Base-by-base conservation (phyloP, 768 basidiomycete species). In the Tubosaeta sp. region DNA sequence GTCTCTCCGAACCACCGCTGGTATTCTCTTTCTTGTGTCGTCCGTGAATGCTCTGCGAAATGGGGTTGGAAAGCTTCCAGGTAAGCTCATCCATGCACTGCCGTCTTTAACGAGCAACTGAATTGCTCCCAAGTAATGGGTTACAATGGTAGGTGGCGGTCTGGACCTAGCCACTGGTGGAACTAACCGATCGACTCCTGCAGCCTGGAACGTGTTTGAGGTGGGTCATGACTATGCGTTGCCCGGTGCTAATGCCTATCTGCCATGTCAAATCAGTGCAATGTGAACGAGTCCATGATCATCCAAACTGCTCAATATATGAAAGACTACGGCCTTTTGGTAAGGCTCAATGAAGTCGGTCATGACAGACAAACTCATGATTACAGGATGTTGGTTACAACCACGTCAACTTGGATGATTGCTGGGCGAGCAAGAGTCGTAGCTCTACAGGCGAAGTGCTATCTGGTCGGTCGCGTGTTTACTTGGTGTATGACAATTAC, bases 161-260 rank as follows among this genome's bases (percentile, higher is more conserved):
- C 47, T 39, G 1, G 9, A 31, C n/a, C 43, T 35, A 12, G 9
- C 22, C 48, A 25, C 29, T 17, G 6, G 33, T 17, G 10, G 26
- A 46, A 17, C 33, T 55, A 37, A 65, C 52, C 19, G 12, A 17
- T 26, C 27, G 37, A 52, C 8, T 33, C 45, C 11, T 49, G 25
- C 42, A 85, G 84, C 84, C 5, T 86, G 84, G 84, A 85, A 85
- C 59, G 83, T 76, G 5, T 85, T 79, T 52, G 76, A 77, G 59
- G 83, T 83, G 55, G 33, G 74, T 58, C n/a, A 9, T 32, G 38
- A 10, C 25, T 29, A 11, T 4, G 14, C 13, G 26, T 54, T 27
- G 22, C 26, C 29, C 43, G 11, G 12, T 22, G 11, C 44, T 46
- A 32, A 48, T 49, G 34, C 31, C 10, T n/a, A 16, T 26, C 3